Conservation (phyloP, 495 filamentous ascomycete species). For the Chlorociboria aeruginascens region DNA sequence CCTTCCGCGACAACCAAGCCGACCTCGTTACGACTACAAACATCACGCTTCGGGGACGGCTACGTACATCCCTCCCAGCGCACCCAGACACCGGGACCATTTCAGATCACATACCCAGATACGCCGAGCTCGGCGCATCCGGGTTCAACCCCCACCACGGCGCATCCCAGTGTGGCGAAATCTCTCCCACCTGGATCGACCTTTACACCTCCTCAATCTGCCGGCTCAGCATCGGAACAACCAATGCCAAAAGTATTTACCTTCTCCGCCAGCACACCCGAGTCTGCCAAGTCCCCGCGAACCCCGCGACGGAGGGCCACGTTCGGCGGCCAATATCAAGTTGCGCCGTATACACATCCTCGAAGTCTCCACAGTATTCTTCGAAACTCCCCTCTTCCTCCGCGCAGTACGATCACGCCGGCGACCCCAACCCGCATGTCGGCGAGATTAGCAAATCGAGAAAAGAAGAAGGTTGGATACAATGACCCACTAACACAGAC, state of each 20-base stretch:
- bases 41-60: constrained; percentile 19
- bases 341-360: constrained; percentile 50
- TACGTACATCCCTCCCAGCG: constrained; percentile 14
- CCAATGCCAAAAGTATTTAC: constrained; percentile 10
- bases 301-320: constrained; percentile 29
- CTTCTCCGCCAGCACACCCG: constrained; percentile 8
- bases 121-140: constrained; percentile 16
- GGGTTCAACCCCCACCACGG: constrained; percentile 4
- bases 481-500: constrained; percentile 40
- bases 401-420: constrained; percentile 29
- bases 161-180: constrained; percentile 12
- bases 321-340: constrained; percentile 12
- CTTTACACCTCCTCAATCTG: constrained; percentile 21
- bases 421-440: constrained; percentile 35
- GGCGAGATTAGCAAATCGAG: constrained; percentile 32
- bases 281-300: constrained; percentile 20
- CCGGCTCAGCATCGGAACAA: constrained; percentile 8
- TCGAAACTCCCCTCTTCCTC: constrained; percentile 60
- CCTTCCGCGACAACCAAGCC: constrained; percentile 17
- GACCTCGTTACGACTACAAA: constrained; percentile 34
- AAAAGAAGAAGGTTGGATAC: constrained; percentile 35
- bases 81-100: constrained; percentile 26
- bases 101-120: constrained; percentile 20
- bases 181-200: constrained; percentile 19
- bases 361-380: constrained; percentile 60